Conservation (phyloP, 257 asterid genomes). For the Forsythia suspensa region DNA sequence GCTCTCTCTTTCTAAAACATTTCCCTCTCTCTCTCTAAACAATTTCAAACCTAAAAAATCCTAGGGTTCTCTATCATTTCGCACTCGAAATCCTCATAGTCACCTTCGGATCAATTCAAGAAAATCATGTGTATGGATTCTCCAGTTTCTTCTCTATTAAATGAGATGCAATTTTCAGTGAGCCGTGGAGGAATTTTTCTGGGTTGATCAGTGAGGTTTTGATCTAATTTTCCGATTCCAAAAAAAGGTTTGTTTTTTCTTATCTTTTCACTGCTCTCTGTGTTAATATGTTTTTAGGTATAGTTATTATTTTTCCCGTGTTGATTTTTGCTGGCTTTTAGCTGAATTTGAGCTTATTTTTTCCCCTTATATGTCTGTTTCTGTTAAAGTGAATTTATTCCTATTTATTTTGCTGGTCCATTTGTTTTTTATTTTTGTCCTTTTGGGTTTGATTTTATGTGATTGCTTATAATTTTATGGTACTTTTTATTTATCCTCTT, state of each 20-base stretch:
- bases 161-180: conserved; percentile 5
- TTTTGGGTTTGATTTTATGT: not conserved
- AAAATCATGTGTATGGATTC: not conserved
- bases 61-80: conserved; percentile 25
- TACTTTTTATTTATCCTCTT: not conserved
- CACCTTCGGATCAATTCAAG: conserved; percentile 5
- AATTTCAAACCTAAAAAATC: conserved; percentile 39
- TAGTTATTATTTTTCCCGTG: not conserved
- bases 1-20: conserved; percentile 14
- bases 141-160: not conserved
- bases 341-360: conserved; percentile 33
- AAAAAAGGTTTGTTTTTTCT: conserved; percentile 22
- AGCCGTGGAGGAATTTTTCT: conserved; percentile 7
- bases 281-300: not conserved
- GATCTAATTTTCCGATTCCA: conserved; percentile 35
- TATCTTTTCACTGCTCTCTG: not conserved
- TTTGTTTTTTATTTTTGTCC: conserved; percentile 10
- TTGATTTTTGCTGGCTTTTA: conserved; percentile 17
- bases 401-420: conserved; percentile 22
- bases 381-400: conserved; percentile 29
- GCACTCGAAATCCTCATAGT: conserved; percentile 25
- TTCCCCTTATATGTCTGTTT: not conserved
- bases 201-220: conserved; percentile 25
- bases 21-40: conserved; percentile 39
- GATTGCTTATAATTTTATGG: not conserved